Conservation (phyloP, 805 yeast species). For the Metschnikowia borealis region DNA sequence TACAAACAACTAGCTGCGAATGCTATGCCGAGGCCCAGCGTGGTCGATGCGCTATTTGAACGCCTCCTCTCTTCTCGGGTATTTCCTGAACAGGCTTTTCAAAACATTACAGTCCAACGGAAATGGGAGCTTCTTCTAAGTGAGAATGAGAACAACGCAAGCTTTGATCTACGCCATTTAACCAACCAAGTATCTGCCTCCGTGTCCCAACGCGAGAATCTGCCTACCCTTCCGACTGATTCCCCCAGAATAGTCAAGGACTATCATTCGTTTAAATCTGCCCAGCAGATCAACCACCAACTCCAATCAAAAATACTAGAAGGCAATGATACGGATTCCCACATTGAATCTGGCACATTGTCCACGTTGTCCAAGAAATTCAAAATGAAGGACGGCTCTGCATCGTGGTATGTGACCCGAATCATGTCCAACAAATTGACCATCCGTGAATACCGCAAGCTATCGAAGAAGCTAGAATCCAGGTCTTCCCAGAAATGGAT, state of each 20-base stretch:
- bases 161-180: conserved; percentile 32
- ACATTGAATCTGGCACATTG: conserved; percentile 6
- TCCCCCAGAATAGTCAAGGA: background rate
- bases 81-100: conserved; percentile 32
- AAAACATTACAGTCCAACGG: conserved; percentile 31
- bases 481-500: conserved; percentile 28
- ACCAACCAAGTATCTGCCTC: conserved; percentile 12
- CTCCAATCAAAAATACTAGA: background rate
- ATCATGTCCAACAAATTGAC: conserved; percentile 33
- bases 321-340: background rate
- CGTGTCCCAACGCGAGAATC: background rate
- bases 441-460: conserved; percentile 30
- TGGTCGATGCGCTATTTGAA: conserved; percentile 40
- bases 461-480: conserved; percentile 31
- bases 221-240: background rate
- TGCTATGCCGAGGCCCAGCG: conserved; percentile 32
- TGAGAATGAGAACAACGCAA: conserved; percentile 36
- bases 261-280: background rate
- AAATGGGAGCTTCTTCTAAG: conserved; percentile 43
- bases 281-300: background rate
- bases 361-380: conserved; percentile 16
- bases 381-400: conserved; percentile 35
- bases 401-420: conserved; percentile 39
- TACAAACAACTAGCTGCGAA: conserved; percentile 31
- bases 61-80: conserved; percentile 34